Conservation (phyloP, 257 asterid species). For the Solanum megistacrolobum region DNA sequence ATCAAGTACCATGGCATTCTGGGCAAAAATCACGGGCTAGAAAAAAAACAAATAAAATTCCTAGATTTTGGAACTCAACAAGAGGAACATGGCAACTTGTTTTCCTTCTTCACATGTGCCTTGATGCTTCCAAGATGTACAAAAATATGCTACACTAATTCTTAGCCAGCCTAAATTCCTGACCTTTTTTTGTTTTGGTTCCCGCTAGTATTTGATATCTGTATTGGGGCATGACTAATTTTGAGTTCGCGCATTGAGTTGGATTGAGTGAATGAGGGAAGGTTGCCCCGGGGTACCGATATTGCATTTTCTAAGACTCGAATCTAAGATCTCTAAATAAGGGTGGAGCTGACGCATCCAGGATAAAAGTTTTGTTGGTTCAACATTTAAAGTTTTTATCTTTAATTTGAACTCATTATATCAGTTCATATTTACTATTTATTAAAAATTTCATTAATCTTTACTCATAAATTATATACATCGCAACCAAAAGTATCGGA, state of each 20-base stretch:
- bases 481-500: neutral
- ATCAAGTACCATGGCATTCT: neutral
- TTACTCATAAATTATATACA: neutral
- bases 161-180: neutral
- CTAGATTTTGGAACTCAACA: neutral
- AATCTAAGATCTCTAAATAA: neutral
- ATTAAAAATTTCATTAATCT: neutral
- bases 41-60: neutral
- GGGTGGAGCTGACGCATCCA: neutral
- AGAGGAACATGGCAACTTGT: neutral
- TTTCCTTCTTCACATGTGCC: neutral
- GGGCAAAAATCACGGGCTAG: neutral
- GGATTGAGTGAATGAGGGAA: neutral
- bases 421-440: neutral
- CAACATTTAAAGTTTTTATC: too few species aligned
- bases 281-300: neutral
- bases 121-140: neutral
- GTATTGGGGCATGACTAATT: neutral
- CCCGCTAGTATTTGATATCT: neutral
- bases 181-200: neutral
- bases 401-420: neutral
- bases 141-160: neutral
- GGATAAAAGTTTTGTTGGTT: neutral
- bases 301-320: neutral
- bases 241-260: neutral